phyloP scores from a whole-genome alignment of 352 stramenopile genomes.

The Thraustochytrium sp. region DNA sequence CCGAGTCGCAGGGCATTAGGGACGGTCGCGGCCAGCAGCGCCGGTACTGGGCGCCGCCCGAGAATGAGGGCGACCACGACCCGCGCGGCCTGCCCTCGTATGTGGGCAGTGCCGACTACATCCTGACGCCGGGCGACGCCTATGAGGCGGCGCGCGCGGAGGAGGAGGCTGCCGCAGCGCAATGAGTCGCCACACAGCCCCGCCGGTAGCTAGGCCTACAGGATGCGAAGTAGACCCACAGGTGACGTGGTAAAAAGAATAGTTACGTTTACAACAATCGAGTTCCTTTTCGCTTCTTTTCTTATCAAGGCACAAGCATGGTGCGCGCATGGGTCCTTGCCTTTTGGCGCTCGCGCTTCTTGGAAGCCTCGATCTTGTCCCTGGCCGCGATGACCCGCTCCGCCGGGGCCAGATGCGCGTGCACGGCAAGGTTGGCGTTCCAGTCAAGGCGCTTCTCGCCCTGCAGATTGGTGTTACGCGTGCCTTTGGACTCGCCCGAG shows the following conservation, averaged over 20 bases:
- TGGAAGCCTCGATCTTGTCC: slow-evolving; percentile 31
- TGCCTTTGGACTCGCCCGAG: slow-evolving; percentile 18
- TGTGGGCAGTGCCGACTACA: background rate
- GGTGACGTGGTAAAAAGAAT: background rate
- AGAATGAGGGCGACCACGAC: background rate
- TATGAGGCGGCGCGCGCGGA: background rate
- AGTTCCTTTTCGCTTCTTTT: background rate
- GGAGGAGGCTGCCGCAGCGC: background rate
- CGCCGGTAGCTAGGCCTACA: too few relatives aligned
- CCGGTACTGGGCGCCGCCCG: slow-evolving; percentile 14
- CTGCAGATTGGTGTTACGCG: slow-evolving; percentile 9
- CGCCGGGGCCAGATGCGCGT: background rate
- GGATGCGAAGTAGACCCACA: background rate
- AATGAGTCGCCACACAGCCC: too few relatives aligned
- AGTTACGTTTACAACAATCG: background rate
- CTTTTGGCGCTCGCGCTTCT: slow-evolving; percentile 1
- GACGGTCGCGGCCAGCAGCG: background rate
- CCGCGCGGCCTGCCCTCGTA: background rate
- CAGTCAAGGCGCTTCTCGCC: slow-evolving; percentile 21
- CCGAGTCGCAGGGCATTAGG: background rate
- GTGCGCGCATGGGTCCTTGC: background rate
- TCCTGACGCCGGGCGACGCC: background rate
- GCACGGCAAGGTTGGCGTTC: slow-evolving; percentile 29
- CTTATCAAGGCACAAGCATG: background rate
- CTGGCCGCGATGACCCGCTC: slow-evolving; percentile 25